Base-by-base conservation (phyloP, 164 flowering plant genomes). In the Cinnamomum chago region DNA sequence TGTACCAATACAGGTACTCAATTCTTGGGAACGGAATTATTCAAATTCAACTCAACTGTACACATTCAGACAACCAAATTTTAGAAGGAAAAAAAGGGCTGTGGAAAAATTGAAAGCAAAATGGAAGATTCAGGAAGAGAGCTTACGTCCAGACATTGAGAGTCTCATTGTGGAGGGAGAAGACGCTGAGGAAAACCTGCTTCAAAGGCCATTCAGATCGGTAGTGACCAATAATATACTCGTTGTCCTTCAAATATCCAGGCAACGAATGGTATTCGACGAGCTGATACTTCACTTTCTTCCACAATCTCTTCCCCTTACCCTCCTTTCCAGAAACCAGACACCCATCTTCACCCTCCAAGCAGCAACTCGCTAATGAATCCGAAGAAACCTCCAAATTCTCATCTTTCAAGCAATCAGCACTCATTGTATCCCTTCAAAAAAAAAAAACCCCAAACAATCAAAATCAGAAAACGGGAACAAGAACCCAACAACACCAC, bases 131-230 rank as follows among this genome's bases (percentile, higher is more conserved):
- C 40, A 33, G 70, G 22, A 24, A 50, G 58, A 74, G 75, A 55
- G 4, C 92, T 88, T 91, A 95, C 99, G 99, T 95, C 99, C 99
- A 93, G 68, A 95, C 94, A 76, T 95, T 95, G 30, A 95, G 85
- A 40, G 99, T 95, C 89, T 93, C 98, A 65, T 92, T 95, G 80
- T 95, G 99, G 75, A 95, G 86, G 79, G 88, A 75, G 83, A 95
- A 95, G 50, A 92, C 85, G 87, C 99, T 95, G 20, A 95, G 85
- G 66, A 95, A 82, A 47, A 80, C 75, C 75, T 95, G 93, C 86
- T 90, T 95, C 77, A 95, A 66, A 0, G 99, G 99, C 99, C 98
- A 92, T 79, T 93, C 96, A 7, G 96, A 77, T 50, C 99, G 83
- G 72, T 95, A 95, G 84, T 95, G 89, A 28, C 92, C 95, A 11